Percentiles rank a stretch among this genome's conserved stretches.
phyloP scores from a whole-genome alignment of 129 eudicot genomes.

The Logfia minima region DNA sequence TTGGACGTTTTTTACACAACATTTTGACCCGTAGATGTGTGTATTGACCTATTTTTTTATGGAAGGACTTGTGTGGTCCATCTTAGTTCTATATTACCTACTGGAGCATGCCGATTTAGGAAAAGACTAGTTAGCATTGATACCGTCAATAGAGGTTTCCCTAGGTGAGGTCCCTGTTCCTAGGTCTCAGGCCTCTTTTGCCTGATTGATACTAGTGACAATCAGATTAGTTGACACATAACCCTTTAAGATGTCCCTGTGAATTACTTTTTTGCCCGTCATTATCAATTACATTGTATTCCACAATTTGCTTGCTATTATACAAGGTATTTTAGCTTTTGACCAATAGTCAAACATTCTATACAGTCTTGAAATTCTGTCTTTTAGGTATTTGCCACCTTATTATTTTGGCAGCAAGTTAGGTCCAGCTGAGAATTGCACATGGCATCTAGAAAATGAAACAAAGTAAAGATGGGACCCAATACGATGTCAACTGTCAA shows the following conservation, averaged over 20 bases:
- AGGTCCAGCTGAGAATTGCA: slow-evolving; percentile 4
- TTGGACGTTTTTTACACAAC: neutral
- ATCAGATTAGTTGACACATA: neutral
- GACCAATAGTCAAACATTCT: slow-evolving; percentile 24
- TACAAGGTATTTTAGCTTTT: slow-evolving; percentile 26
- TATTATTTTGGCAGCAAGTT: slow-evolving; percentile 17
- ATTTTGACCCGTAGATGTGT: neutral
- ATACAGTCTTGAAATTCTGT: neutral
- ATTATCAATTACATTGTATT: slow-evolving; percentile 3
- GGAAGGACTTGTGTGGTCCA: slow-evolving; percentile 14
- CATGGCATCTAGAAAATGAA: neutral
- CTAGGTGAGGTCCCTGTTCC: slow-evolving; percentile 2
- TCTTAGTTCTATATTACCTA: neutral
- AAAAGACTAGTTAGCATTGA: slow-evolving; percentile 9
- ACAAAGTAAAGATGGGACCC: slow-evolving; percentile 8
- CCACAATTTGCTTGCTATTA: slow-evolving; percentile 2
- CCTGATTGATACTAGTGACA: slow-evolving; percentile 14
- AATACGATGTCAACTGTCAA: slow-evolving; percentile 2
- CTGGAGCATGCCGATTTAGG: neutral
- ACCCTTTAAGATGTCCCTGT: neutral
- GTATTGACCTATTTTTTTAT: neutral
- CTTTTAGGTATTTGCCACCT: slow-evolving; percentile 3
- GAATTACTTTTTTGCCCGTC: neutral
- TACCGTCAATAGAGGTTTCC: slow-evolving; percentile 12
- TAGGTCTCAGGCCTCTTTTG: slow-evolving; percentile 3